Base-by-base conservation (phyloP, 2,329 filamentous ascomycete genomes). In the Ophiosphaerella herpotricha region DNA sequence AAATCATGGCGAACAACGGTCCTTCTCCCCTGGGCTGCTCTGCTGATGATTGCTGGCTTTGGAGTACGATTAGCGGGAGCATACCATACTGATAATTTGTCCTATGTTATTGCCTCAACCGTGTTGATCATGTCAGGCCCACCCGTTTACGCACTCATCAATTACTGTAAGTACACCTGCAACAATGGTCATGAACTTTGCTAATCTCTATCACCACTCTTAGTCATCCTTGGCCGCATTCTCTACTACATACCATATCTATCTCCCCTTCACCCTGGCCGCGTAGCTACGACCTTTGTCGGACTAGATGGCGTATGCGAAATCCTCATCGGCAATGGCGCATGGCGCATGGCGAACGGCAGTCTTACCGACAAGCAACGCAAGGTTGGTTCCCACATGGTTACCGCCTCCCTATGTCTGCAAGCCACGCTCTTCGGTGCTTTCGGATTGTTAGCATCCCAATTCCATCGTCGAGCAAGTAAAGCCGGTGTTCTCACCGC, bases 181-280 rank as follows among this genome's bases (percentile, higher is more conserved):
- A 7, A 11, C n/a, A 9, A 16, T 14, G 5, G 8, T 13, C 13
- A 31, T 29, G 16, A 29, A 7, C 26, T 29, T 29, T 29, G 26
- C 26, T 29, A 29, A 29, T 29, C 7, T 29, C 26, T 3, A 11
- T 29, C 26, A 29, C 6, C 26, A 21, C 18, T 21, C 26, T 21
- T 23, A 42, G 41, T 84, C 58, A 78, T 85, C 47, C 78, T 87
- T 21, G 80, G 80, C 2, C 79, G 83, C 4, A 75, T 85, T 11
- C 75, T 87, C 16, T 82, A 82, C 66, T 88, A 87, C 67, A 75
- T 84, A 2, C 84, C 84, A 0, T 82, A 85, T 61, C 76, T 82
- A 48, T 77, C 83, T 0, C 83, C 83, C 0, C 76, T 84, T 31
- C 80, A 84, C 55, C 82, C 82, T 0, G 81, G 81, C 3, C 77